phyloP scores from a whole-genome alignment of 2,329 filamentous ascomycete genomes.

The Nothopassalora personata region DNA sequence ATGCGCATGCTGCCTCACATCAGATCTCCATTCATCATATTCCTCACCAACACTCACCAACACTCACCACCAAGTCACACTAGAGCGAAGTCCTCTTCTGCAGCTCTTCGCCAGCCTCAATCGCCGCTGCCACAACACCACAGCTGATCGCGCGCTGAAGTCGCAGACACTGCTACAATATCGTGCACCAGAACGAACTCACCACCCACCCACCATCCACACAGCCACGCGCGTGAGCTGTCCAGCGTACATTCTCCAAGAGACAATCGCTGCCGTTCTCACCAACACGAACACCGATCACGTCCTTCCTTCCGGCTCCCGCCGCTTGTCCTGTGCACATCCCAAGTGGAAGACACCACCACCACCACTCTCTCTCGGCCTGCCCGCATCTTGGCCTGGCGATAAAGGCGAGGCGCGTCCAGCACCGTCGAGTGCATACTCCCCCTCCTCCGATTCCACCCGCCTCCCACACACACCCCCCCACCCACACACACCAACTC shows the following conservation, averaged over 20 bases:
- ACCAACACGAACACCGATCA: too few species aligned
- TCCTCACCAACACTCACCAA: background rate
- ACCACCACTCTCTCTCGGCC: background rate
- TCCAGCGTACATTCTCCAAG: background rate
- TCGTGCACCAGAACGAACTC: background rate
- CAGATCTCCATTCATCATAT: background rate
- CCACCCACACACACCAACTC: background rate
- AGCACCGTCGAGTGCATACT: slow-evolving; percentile 1
- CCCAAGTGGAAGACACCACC: background rate
- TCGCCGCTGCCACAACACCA: background rate
- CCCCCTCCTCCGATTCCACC: background rate
- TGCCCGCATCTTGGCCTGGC: background rate
- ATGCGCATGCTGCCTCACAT: too few species aligned
- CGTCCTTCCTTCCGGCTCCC: background rate
- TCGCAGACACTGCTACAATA: background rate
- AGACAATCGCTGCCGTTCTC: too few species aligned
- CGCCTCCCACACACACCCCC: background rate
- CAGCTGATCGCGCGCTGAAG: background rate
- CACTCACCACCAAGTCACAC: background rate
- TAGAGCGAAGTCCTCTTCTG: background rate
- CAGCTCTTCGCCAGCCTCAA: background rate
- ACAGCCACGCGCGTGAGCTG: background rate
- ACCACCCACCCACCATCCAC: background rate
- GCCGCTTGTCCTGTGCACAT: background rate
- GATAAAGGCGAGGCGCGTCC: background rate